phyloP scores from a whole-genome alignment of 768 basidiomycete species.

The Naganishia randhawae region DNA sequence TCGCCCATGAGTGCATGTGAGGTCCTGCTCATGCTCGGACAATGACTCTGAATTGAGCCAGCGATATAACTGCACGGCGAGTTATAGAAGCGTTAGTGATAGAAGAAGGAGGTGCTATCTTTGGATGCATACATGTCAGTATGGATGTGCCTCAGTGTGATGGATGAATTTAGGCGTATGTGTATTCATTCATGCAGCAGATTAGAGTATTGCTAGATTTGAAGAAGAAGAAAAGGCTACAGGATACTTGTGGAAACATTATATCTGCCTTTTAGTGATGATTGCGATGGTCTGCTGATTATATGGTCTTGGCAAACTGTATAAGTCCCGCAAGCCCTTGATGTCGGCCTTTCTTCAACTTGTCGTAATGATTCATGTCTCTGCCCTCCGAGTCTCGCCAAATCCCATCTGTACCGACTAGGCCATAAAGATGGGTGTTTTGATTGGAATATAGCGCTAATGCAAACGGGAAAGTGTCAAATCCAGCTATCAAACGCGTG shows the following conservation, averaged over 20 bases:
- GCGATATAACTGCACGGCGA: no score
- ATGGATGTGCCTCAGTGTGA: no score
- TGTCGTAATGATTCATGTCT: constrained; percentile 48
- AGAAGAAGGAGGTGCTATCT: no score
- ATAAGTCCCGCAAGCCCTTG: constrained; percentile 46
- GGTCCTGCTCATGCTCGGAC: no score
- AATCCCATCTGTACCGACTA: constrained; percentile 57
- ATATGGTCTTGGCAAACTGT: constrained; percentile 34
- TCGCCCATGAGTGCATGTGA: no score
- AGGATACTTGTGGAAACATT: not conserved
- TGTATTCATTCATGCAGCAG: not conserved
- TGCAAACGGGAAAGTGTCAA: not conserved
- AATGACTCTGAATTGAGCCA: no score
- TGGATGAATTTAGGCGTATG: no score
- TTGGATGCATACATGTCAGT: no score
- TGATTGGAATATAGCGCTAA: constrained; percentile 43
- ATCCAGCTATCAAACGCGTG: not conserved
- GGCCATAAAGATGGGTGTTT: constrained; percentile 59
- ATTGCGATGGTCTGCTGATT: not conserved
- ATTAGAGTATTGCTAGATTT: no score
- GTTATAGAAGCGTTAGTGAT: no score
- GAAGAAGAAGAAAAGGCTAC: no score
- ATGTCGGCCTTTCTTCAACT: constrained; percentile 38
- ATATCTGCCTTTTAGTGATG: not conserved
- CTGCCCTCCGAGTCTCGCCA: constrained; percentile 59